Evolutionary conservation across 2,329 filamentous ascomycete genomes (phyloP), one percentile per base, ranked within the genome.

Genomic region (Colletotrichum gigasporum): DNA sequence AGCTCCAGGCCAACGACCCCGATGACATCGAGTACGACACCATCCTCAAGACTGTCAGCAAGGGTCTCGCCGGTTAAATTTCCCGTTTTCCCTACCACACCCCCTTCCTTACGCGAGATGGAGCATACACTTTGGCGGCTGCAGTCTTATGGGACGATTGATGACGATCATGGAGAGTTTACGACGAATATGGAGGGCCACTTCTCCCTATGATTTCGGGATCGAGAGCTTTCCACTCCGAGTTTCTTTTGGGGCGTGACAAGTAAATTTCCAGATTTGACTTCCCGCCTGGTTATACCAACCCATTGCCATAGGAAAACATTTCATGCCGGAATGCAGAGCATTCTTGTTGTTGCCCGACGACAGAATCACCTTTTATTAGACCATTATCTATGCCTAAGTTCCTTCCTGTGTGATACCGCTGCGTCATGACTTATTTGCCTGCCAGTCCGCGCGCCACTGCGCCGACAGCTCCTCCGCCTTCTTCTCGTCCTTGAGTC

Each of bases 1-100:
- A 95, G 78, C 85, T 94, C 73, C 92, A 96, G 84, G 92, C 91
- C 83, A 94, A 94, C 83, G 92, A 95, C 79, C 80, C 82, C 71
- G 91, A 93, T 78, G 92, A 95, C 79, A 91, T 96, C 75, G 91
- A 94, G 82, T 90, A 88, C 79, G 88, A 91, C 69, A 85, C 83
- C 74, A 85, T 95, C 75, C 81, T 93, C 78, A 85, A 84, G 79
- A 83, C 81, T 65, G 84, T 90, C 80, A 88, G 85, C 85, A 88
- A 90, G 85, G 83, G 86, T 73, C 76, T 83, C 73, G 83, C 85
- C 70, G 75, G 75, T 74, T 84, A 82, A 79, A 69, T 68, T 39
- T 44, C 26, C 44, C 26, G 9, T 5, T 37, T 65, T 32, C 12
- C 28, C 26, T 62, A 37, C 30, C 37, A 42, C 24, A 53, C 30